Evolutionary conservation across 2,329 filamentous ascomycete genomes (phyloP).

Genomic region (Pyrenochaeta sp.): DNA sequence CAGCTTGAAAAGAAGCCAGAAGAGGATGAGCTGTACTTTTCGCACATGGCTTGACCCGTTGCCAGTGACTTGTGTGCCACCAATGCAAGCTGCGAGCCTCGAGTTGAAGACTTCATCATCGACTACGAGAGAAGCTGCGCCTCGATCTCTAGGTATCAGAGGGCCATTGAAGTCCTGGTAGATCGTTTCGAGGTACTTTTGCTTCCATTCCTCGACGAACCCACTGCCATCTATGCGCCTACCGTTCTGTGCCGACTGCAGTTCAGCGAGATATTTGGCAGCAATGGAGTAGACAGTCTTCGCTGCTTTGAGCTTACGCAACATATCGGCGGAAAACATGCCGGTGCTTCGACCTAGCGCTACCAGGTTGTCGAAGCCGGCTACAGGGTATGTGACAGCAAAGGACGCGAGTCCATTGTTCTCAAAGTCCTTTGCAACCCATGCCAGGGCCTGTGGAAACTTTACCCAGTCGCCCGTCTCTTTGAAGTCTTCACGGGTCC

Average conservation of each 20-base stretch:
- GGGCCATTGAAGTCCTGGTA: conserved; percentile 40
- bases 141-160: conserved; percentile 29
- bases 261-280: conserved; percentile 32
- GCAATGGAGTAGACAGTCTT: conserved; percentile 37
- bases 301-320: conserved; percentile 18
- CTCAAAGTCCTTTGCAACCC: conserved; percentile 38
- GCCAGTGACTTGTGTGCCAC: neutral
- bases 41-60: conserved; percentile 10
- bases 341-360: conserved; percentile 27
- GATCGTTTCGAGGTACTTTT: conserved; percentile 35
- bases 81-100: conserved; percentile 17
- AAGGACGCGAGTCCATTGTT: conserved; percentile 38
- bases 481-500: conserved; percentile 41
- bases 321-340: conserved; percentile 18
- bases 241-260: conserved; percentile 15
- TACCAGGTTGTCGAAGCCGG: conserved; percentile 37
- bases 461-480: conserved; percentile 40
- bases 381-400: conserved; percentile 39
- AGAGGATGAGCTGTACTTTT: conserved; percentile 41
- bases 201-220: conserved; percentile 26
- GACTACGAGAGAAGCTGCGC: conserved; percentile 18
- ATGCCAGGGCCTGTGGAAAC: conserved; percentile 36
- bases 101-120: conserved; percentile 16
- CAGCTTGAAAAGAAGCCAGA: conserved; percentile 44
- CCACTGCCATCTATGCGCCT: neutral